phyloP scores from a whole-genome alignment of 2,329 filamentous ascomycete genomes.

The Colletotrichum sansevieriae region DNA sequence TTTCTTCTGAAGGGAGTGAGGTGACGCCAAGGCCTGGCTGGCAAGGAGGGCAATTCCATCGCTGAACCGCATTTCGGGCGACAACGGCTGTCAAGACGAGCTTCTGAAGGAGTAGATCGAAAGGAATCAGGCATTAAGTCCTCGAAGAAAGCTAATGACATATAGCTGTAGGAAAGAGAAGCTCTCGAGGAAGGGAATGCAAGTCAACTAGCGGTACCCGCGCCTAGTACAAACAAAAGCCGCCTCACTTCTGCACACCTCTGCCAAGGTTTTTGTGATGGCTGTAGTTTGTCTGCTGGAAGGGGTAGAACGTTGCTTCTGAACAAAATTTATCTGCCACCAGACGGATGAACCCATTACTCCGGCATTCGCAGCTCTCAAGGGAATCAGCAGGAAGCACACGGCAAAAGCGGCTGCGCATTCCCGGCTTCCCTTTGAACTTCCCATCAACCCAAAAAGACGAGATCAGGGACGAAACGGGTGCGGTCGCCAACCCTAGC shows the following conservation, averaged over 20 bases:
- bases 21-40: slow-evolving; percentile 31
- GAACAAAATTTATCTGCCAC: slow-evolving; percentile 8
- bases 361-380: slow-evolving; percentile 6
- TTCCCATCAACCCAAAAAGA: slow-evolving; percentile 6
- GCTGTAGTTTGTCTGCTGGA: neutral
- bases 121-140: slow-evolving; percentile 17
- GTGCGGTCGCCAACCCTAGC: slow-evolving; percentile 11
- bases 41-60: slow-evolving; percentile 20
- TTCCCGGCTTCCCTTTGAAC: slow-evolving; percentile 1
- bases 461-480: slow-evolving; percentile 29
- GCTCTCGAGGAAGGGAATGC: neutral
- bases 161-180: neutral
- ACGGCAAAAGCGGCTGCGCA: slow-evolving; percentile 12
- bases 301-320: slow-evolving; percentile 18
- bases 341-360: slow-evolving; percentile 15
- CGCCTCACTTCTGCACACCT: neutral
- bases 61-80: slow-evolving; percentile 30
- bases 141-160: slow-evolving; percentile 2
- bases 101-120: slow-evolving; percentile 9
- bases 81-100: neutral
- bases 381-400: neutral
- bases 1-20: slow-evolving; percentile 9
- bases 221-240: neutral
- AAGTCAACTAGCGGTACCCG: neutral
- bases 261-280: neutral